phyloP scores from a whole-genome alignment of 495 filamentous ascomycete species.

The Neurospora sublineolata region DNA sequence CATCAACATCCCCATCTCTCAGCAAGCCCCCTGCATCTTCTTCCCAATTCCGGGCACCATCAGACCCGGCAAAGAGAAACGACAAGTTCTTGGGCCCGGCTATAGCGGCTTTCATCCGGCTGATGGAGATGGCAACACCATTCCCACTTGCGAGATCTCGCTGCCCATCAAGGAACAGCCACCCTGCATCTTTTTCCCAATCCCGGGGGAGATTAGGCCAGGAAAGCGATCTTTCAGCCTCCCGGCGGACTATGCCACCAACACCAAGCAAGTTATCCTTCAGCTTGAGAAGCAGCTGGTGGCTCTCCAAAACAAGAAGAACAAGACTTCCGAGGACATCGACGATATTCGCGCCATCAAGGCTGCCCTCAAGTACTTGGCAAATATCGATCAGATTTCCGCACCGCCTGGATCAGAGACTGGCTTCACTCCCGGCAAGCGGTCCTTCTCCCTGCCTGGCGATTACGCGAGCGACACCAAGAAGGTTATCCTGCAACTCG shows the following conservation, averaged over 20 bases:
- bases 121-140: neutral
- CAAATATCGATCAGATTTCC: constrained; percentile 13
- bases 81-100: constrained; percentile 11
- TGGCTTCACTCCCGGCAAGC: constrained; percentile 20
- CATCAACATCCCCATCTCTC: neutral
- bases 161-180: neutral
- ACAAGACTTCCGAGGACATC: constrained; percentile 16
- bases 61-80: constrained; percentile 9
- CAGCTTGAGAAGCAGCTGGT: constrained; percentile 14
- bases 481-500: constrained; percentile 5
- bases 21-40: constrained; percentile 9
- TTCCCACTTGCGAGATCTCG: neutral
- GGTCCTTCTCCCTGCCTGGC: constrained; percentile 1
- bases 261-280: constrained; percentile 17
- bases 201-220: neutral
- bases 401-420: constrained; percentile 16
- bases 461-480: constrained; percentile 1
- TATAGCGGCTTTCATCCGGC: constrained; percentile 4
- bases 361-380: constrained; percentile 15
- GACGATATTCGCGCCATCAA: constrained; percentile 16
- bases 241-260: constrained; percentile 10
- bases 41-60: constrained; percentile 13
- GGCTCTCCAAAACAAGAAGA: constrained; percentile 19
- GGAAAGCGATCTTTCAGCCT: constrained; percentile 3
- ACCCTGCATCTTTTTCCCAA: neutral